phyloP scores from a whole-genome alignment of 352 stramenopile genomes.

The Pythium utonaiense region DNA sequence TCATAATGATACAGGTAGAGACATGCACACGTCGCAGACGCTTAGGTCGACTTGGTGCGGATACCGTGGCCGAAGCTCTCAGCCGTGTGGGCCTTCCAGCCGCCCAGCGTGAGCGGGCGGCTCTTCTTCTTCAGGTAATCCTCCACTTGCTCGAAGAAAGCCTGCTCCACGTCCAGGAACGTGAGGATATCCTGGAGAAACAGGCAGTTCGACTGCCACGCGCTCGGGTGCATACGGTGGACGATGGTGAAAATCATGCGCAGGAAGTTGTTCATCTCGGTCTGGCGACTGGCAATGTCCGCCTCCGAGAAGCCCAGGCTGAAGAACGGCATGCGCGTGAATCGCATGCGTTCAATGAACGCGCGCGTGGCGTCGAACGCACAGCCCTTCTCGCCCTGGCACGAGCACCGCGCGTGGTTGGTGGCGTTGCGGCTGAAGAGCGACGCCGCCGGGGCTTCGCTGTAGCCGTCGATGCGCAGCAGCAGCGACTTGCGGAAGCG shows the following conservation, averaged over 20 bases:
- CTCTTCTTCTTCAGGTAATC: slow-evolving; percentile 58
- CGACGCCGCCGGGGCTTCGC: slow-evolving; percentile 30
- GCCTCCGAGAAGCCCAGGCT: slow-evolving; percentile 38
- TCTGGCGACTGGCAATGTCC: slow-evolving; percentile 59
- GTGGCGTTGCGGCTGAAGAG: slow-evolving; percentile 11
- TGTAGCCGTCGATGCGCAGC: slow-evolving; percentile 44
- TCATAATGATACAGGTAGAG: background rate
- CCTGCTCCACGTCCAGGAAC: slow-evolving; percentile 77
- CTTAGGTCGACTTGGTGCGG: slow-evolving; percentile 27
- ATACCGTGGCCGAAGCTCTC: slow-evolving; percentile 80
- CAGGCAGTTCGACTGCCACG: slow-evolving; percentile 64
- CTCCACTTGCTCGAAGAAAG: slow-evolving; percentile 70
- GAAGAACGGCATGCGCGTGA: slow-evolving; percentile 74
- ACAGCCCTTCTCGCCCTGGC: slow-evolving; percentile 53
- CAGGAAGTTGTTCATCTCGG: slow-evolving; percentile 84
- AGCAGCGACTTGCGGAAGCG: slow-evolving; percentile 75
- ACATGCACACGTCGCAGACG: background rate
- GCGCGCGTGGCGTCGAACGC: slow-evolving; percentile 67
- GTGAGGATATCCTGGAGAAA: slow-evolving; percentile 79
- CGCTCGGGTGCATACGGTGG: slow-evolving; percentile 63
- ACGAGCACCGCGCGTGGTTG: slow-evolving; percentile 36
- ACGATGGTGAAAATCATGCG: slow-evolving; percentile 78
- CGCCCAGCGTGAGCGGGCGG: slow-evolving; percentile 65
- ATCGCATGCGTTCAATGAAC: slow-evolving; percentile 72
- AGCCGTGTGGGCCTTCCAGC: slow-evolving; percentile 73